phyloP scores from a whole-genome alignment of 2,329 filamentous ascomycete genomes.

The Cladosporium sphaerospermum region DNA sequence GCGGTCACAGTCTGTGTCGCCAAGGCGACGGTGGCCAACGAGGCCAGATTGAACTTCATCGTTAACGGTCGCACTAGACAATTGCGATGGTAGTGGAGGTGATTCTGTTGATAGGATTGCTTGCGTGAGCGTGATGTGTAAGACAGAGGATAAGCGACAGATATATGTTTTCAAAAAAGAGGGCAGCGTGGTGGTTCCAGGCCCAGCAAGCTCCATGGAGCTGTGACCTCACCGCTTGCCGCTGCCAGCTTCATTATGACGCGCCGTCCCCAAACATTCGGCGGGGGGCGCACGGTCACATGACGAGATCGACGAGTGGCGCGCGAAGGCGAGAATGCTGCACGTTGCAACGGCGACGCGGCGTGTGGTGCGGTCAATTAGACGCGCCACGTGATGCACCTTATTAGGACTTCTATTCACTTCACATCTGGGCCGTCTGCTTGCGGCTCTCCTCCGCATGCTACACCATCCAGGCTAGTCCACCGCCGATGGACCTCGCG shows the following conservation, averaged over 20 bases:
- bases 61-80: conserved; percentile 24
- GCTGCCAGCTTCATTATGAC: background rate
- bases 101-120: background rate
- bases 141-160: no score
- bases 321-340: no score
- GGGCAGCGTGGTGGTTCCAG: no score
- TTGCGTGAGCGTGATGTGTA: no score
- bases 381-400: no score
- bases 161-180: no score
- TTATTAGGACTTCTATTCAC: background rate
- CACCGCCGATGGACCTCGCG: background rate
- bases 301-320: no score
- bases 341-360: no score
- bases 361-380: no score
- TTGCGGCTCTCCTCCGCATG: background rate
- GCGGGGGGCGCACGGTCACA: no score
- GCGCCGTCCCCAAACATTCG: background rate
- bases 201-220: no score
- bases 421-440: background rate
- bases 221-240: background rate
- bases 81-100: background rate
- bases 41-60: conserved; percentile 71
- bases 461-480: background rate
- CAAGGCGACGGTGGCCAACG: conserved; percentile 64
- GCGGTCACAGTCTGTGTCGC: conserved; percentile 64